Percentiles rank a stretch among this genome's conserved stretches.
Conservation (phyloP, 2,329 filamentous ascomycete species). For the Aspergillus fumigatiaffinis region DNA sequence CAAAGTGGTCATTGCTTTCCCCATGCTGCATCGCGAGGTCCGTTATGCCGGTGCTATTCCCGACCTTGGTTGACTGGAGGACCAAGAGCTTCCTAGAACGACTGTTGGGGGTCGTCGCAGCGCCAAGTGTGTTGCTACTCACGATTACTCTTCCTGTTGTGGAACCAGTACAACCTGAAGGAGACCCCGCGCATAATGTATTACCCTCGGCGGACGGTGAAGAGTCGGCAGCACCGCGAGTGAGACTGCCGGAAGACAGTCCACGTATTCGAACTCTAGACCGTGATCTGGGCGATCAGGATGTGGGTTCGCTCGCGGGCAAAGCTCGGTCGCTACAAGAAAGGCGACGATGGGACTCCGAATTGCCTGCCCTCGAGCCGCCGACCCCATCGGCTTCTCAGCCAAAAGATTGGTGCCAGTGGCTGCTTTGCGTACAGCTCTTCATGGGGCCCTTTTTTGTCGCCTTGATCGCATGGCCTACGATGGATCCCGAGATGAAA, state of each 20-base stretch:
- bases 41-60: constrained; percentile 73
- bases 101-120: constrained; percentile 72
- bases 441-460: constrained; percentile 86
- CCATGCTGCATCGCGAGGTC: constrained; percentile 68
- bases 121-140: constrained; percentile 85
- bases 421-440: constrained; percentile 80
- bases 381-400: constrained; percentile 17
- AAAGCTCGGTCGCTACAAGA: constrained; percentile 15
- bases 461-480: constrained; percentile 63
- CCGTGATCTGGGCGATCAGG: constrained; percentile 4
- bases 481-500: constrained; percentile 55
- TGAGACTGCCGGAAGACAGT: constrained; percentile 36
- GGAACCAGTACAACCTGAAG: constrained; percentile 59
- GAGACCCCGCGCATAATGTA: constrained; percentile 33
- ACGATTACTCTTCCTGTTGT: constrained; percentile 90
- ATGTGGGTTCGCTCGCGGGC: constrained; percentile 7
- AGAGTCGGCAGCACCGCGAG: constrained; percentile 19
- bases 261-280: constrained; percentile 26
- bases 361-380: constrained; percentile 32
- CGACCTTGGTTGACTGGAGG: constrained; percentile 76
- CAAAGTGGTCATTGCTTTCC: constrained; percentile 78
- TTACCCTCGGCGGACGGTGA: constrained; percentile 20
- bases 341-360: constrained; percentile 35
- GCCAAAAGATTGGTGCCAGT: constrained; percentile 74
- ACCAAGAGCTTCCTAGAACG: constrained; percentile 84